Base-by-base conservation (phyloP, 208 protist species). In the Leishmania turanica region DNA sequence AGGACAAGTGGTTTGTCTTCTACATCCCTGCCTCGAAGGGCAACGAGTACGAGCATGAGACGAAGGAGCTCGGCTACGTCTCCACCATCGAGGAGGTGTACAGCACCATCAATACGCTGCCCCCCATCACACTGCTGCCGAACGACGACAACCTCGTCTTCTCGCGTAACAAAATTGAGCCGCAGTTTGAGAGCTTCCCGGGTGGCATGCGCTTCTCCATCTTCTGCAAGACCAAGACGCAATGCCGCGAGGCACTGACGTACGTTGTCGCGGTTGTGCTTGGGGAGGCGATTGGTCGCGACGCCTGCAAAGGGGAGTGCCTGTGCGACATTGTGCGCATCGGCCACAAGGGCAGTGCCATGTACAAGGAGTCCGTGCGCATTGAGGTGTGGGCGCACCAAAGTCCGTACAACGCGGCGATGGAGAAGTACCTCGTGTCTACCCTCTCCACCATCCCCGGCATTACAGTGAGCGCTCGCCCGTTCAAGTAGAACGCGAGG, bases 1-100 rank as follows among this genome's bases (percentile, higher is more conserved):
- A 95, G 88, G 90, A 95, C 72, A 89, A 91, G 47, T 97, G 94
- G 93, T 92, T 90, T 77, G 87, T 96, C 15, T 95, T 90, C 66
- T 97, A 96, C 84, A 93, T 93, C 53, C 89, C 87, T 17, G 81
- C 87, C 56, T 76, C 86, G 2, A 91, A 92, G 62, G 81, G 81
- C 19, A 85, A 80, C n/a, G 84, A 90, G 47, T 88, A 88, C 72
- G 89, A 93, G 60, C 83, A 88, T 40, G 83, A 87, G 45, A 81
- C 87, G 9, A 87, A 88, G 56, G 89, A 95, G 49, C 82, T 96
- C 45, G 94, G 95, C 82, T 91, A 92, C 80, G 91, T 97, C 54
- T 66, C 82, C 11, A 95, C 85, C 54, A 89, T 95, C 21, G 94
- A 97, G 79, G 90, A 94, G 51, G 83, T 91, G 1, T 96, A 91